phyloP scores from a whole-genome alignment of 345 rosid genomes.

The thale cress (Arabidopsis thaliana) region TAIR10.1 NC_003076.8:9675501-9676000 shows the following conservation, averaged over 20 bases:
- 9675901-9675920: constrained; percentile 60
- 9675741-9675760: background rate
- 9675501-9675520: constrained; percentile 64
- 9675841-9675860: constrained; percentile 87
- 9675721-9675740: constrained; percentile 13
- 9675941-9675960: constrained; percentile 57
- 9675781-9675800: background rate
- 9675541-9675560: constrained; percentile 13
- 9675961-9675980: constrained; percentile 54
- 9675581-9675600: background rate
- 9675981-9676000: constrained; percentile 52
- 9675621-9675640: background rate
- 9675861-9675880: constrained; percentile 85
- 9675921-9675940: constrained; percentile 55
- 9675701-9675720: constrained; percentile 1
- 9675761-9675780: background rate
- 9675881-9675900: constrained; percentile 86
- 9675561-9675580: background rate
- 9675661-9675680: constrained; percentile 11
- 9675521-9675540: constrained; percentile 29
- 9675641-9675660: background rate
- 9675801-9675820: constrained; percentile 61
- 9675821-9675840: constrained; percentile 83
- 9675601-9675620: background rate
- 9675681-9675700: constrained; percentile 19